Evolutionary conservation across 2,329 filamentous ascomycete species (phyloP).

Genomic region (Hypoxylon sp.): DNA sequence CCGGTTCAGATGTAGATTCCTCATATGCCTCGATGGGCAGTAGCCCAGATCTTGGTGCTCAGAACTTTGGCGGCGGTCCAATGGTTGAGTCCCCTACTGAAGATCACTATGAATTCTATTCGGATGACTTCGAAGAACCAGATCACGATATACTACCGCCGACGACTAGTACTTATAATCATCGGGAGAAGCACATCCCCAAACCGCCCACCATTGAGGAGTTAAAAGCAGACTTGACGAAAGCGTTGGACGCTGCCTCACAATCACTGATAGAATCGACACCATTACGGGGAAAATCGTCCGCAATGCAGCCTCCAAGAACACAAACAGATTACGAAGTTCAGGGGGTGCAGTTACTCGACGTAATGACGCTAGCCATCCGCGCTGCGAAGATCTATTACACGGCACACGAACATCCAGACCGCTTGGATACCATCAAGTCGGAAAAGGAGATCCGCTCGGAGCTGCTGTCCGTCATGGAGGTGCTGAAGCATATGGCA

Average conservation of each 20-base stretch:
- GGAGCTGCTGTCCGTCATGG: conserved; percentile 88
- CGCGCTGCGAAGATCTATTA: conserved; percentile 97
- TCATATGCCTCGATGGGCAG: conserved; percentile 72
- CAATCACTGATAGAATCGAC: conserved; percentile 76
- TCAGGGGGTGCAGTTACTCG: conserved; percentile 91
- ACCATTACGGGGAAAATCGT: conserved; percentile 34
- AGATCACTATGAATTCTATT: conserved; percentile 63
- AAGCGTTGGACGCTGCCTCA: conserved; percentile 56
- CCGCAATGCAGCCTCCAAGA: conserved; percentile 48
- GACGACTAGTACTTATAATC: conserved; percentile 95
- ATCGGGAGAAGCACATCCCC: conserved; percentile 83
- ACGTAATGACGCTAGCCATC: conserved; percentile 95
- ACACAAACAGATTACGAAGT: conserved; percentile 84
- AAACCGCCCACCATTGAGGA: conserved; percentile 87
- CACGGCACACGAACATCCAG: conserved; percentile 89
- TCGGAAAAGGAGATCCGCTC: conserved; percentile 87
- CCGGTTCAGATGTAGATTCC: conserved; percentile 68
- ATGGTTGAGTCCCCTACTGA: conserved; percentile 66
- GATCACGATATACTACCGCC: conserved; percentile 92
- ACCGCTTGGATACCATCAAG: conserved; percentile 87
- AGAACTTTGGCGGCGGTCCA: conserved; percentile 56
- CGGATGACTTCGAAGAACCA: conserved; percentile 73
- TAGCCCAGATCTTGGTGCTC: conserved; percentile 68
- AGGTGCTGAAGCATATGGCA: conserved; percentile 92
- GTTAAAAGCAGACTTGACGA: conserved; percentile 75